A percentile compares a stretch with the other conserved stretches of the same genome.
phyloP scores from a whole-genome alignment of 2,329 filamentous ascomycete genomes.

The Fusarium sp. region DNA sequence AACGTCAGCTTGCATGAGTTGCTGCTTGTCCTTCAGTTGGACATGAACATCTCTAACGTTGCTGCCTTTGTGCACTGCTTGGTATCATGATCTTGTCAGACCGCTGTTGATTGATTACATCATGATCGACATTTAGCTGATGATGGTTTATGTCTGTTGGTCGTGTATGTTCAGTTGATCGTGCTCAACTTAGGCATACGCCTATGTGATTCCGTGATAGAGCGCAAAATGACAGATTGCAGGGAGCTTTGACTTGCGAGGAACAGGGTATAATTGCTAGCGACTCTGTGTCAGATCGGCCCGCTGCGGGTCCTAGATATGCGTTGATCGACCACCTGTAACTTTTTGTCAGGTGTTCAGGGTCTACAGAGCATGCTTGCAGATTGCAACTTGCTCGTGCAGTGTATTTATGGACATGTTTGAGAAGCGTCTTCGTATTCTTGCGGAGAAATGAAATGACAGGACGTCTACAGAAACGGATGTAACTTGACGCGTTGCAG shows the following conservation, averaged over 20 bases:
- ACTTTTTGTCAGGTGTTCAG: conserved; percentile 33
- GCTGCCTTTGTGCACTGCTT: conserved; percentile 1
- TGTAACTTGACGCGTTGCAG: conserved; percentile 29
- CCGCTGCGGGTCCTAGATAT: conserved; percentile 40
- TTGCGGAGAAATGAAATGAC: conserved; percentile 20
- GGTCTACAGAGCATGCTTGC: background rate
- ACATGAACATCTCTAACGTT: conserved; percentile 4
- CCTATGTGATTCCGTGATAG: background rate
- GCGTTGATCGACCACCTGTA: conserved; percentile 37
- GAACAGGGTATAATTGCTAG: conserved; percentile 16
- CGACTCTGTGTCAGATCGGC: conserved; percentile 41
- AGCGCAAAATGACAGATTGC: conserved; percentile 11
- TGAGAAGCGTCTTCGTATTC: conserved; percentile 10
- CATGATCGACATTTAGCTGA: conserved; percentile 29
- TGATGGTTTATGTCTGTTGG: conserved; percentile 23
- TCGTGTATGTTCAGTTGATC: conserved; percentile 6
- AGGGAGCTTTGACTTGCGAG: conserved; percentile 14
- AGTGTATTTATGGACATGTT: conserved; percentile 2
- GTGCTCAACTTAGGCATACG: conserved; percentile 22
- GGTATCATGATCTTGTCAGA: conserved; percentile 5
- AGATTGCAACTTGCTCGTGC: background rate
- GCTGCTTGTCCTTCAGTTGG: conserved; percentile 9
- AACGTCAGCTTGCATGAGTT: conserved; percentile 31
- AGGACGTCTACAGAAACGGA: conserved; percentile 20
- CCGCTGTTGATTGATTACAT: conserved; percentile 20